phyloP scores from a whole-genome alignment of 768 basidiomycete genomes.

The Tylopilus rubrobrunneus region DNA sequence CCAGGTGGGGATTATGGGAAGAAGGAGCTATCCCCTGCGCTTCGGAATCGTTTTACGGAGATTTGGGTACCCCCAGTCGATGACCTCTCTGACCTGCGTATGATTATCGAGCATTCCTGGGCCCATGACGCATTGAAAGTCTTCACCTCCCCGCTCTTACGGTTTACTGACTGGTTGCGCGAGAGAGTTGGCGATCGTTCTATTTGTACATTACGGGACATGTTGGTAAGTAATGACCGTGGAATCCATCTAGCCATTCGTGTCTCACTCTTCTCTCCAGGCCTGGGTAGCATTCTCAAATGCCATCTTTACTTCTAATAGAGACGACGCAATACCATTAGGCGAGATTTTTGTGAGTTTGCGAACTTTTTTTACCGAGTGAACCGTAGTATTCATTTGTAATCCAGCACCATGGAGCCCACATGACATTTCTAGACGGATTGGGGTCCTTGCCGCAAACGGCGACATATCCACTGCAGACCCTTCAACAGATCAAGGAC shows the following conservation, averaged over 20 bases:
- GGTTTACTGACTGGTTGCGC: slow-evolving; percentile 81
- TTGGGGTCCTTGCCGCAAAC: slow-evolving; percentile 75
- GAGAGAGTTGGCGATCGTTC: slow-evolving; percentile 55
- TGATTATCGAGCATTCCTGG: slow-evolving; percentile 78
- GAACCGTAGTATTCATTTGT: slow-evolving; percentile 11
- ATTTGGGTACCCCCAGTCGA: slow-evolving; percentile 95
- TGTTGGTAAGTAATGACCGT: slow-evolving; percentile 55
- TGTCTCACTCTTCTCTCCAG: slow-evolving; percentile 37
- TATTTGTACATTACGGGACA: slow-evolving; percentile 78
- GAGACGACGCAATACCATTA: slow-evolving; percentile 32
- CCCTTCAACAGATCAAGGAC: slow-evolving; percentile 56
- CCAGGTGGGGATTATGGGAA: slow-evolving; percentile 99
- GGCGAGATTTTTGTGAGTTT: slow-evolving; percentile 66
- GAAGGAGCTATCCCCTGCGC: slow-evolving; percentile 94
- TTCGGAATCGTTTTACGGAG: slow-evolving; percentile 97
- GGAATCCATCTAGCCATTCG: background rate
- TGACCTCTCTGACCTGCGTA: slow-evolving; percentile 63
- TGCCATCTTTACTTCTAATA: slow-evolving; percentile 37
- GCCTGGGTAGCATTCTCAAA: slow-evolving; percentile 94
- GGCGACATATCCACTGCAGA: slow-evolving; percentile 55
- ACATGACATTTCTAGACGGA: slow-evolving; percentile 91
- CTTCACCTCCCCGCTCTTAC: slow-evolving; percentile 63
- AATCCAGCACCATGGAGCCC: slow-evolving; percentile 82
- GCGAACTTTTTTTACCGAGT: background rate
- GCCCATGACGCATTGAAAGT: slow-evolving; percentile 43